These are phyloP conservation scores for Zizania palustris DNA, from an alignment of 202 grass and related monocot species.

Conservation along the genomic window DNA sequence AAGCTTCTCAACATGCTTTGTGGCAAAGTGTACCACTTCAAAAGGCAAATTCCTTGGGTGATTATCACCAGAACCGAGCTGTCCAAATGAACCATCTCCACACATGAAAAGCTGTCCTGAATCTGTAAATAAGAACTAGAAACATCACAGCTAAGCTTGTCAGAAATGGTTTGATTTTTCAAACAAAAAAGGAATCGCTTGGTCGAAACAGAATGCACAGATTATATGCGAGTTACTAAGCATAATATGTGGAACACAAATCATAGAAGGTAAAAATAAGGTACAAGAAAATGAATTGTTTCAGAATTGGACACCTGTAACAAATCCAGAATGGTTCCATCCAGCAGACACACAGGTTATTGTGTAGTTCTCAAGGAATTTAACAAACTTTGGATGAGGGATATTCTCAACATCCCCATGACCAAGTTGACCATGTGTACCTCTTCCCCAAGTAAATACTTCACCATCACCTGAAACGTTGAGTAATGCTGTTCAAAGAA, in stretches of 20 bases:
- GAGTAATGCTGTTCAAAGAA: constrained; percentile 31
- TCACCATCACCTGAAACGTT: constrained; percentile 69
- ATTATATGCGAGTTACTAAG: constrained; percentile 5
- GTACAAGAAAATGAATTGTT: constrained; percentile 22
- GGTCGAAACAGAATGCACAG: neutral
- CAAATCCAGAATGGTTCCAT: constrained; percentile 99
- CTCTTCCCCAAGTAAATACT: constrained; percentile 86
- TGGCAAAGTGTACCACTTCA: constrained; percentile 63
- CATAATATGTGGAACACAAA: constrained; percentile 28
- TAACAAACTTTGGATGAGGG: constrained; percentile 55
- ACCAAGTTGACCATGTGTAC: constrained; percentile 80
- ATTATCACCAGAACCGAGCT: constrained; percentile 82
- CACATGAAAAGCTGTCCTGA: constrained; percentile 76
- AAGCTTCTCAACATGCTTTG: constrained; percentile 73
- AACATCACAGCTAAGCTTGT: constrained; percentile 54
- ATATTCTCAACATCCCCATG: constrained; percentile 63
- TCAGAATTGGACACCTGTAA: constrained; percentile 67
- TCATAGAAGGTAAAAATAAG: constrained; percentile 20
- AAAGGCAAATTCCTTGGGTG: constrained; percentile 62
- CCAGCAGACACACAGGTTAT: constrained; percentile 77
- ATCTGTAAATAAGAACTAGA: constrained; percentile 66
- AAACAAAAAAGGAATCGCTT: constrained; percentile 18
- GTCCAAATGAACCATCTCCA: constrained; percentile 94
- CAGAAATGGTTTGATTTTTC: constrained; percentile 31
- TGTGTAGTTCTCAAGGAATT: constrained; percentile 64